Evolutionary conservation across 257 asterid species (phyloP).

Genomic region (Lavandula angustifolia): DNA sequence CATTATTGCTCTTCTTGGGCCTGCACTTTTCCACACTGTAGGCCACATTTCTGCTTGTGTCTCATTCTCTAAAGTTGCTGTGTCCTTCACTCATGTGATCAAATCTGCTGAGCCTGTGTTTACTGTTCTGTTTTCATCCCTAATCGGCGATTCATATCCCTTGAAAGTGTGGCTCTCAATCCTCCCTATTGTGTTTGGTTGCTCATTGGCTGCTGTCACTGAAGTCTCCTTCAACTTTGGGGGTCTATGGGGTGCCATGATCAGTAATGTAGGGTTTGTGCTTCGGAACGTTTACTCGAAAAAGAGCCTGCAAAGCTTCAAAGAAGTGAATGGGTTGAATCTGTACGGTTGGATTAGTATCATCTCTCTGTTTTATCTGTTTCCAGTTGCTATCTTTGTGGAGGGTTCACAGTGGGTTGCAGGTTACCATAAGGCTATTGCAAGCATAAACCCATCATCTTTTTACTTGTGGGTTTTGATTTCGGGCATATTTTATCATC

Average conservation of each 20-base stretch:
- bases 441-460: slow-evolving; percentile 48
- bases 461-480: slow-evolving; percentile 83
- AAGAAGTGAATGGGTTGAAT: slow-evolving; percentile 89
- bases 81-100: slow-evolving; percentile 93
- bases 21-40: slow-evolving; percentile 86
- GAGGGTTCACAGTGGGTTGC: slow-evolving; percentile 97
- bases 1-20: slow-evolving; percentile 83
- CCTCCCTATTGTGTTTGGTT: slow-evolving; percentile 89
- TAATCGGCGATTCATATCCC: slow-evolving; percentile 85
- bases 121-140: slow-evolving; percentile 76
- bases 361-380: slow-evolving; percentile 69
- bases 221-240: slow-evolving; percentile 87
- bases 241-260: slow-evolving; percentile 90
- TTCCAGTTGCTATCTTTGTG: slow-evolving; percentile 83
- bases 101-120: slow-evolving; percentile 97
- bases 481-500: slow-evolving; percentile 83
- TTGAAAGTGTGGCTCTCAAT: slow-evolving; percentile 83
- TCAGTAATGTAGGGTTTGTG: slow-evolving; percentile 87
- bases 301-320: slow-evolving; percentile 80
- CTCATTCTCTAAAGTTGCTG: slow-evolving; percentile 95
- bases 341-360: slow-evolving; percentile 84
- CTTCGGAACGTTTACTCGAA: slow-evolving; percentile 86
- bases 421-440: slow-evolving; percentile 78
- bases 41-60: slow-evolving; percentile 99
- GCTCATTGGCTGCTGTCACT: slow-evolving; percentile 93